phyloP scores from a whole-genome alignment of 805 yeast genomes.

The Candida manassasensis region DNA sequence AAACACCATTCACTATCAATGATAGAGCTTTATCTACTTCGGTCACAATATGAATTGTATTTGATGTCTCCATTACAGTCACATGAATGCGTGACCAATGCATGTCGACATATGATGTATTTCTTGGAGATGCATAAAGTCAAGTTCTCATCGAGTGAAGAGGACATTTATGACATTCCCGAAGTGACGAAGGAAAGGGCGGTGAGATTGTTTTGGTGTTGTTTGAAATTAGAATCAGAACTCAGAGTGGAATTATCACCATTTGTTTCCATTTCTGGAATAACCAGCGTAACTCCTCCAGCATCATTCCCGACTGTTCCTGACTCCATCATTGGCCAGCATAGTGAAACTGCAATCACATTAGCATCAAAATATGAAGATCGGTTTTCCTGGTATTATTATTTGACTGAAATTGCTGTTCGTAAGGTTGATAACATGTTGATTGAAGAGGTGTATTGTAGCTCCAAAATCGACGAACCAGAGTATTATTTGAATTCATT shows the following conservation, averaged over 20 bases:
- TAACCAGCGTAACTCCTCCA: constrained; percentile 27
- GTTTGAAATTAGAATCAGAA: constrained; percentile 35
- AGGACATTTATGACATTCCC: neutral
- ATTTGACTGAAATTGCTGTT: constrained; percentile 36
- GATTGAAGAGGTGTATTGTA: constrained; percentile 28
- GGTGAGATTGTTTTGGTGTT: constrained; percentile 29
- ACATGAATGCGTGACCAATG: constrained; percentile 18
- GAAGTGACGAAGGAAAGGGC: constrained; percentile 18
- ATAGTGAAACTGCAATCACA: constrained; percentile 20
- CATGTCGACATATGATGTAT: constrained; percentile 29
- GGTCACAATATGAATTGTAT: constrained; percentile 25
- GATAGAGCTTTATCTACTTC: constrained; percentile 18
- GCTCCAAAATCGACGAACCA: constrained; percentile 13
- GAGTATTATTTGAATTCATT: constrained; percentile 16
- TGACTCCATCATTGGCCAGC: constrained; percentile 12
- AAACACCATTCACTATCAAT: constrained; percentile 13
- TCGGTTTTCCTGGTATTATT: constrained; percentile 34
- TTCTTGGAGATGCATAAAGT: constrained; percentile 17
- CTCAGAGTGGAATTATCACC: constrained; percentile 32
- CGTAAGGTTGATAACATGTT: constrained; percentile 35
- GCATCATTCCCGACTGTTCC: constrained; percentile 29
- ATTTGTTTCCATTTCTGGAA: constrained; percentile 26
- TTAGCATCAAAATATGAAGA: constrained; percentile 23
- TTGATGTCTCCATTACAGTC: constrained; percentile 24
- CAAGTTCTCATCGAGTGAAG: constrained; percentile 2